Evolutionary conservation across 768 basidiomycete genomes (phyloP).

Genomic region (Suillus discolor): DNA sequence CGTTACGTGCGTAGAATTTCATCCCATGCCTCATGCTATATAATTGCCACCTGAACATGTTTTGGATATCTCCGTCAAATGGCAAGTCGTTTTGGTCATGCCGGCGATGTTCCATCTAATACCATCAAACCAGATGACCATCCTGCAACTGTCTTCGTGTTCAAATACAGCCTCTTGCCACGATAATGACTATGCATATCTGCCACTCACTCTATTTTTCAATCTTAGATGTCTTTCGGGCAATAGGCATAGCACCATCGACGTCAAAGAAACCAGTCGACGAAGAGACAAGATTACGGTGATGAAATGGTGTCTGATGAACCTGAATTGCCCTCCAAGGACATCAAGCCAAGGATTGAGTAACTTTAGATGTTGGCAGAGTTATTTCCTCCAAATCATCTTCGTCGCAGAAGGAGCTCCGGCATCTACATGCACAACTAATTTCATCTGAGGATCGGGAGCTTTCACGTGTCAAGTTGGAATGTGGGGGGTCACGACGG

Average conservation of each 20-base stretch:
- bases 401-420: slow-evolving; percentile 15
- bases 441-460: slow-evolving; percentile 6
- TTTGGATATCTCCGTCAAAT: slow-evolving; percentile 11
- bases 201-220: neutral
- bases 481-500: neutral
- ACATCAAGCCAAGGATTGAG: neutral
- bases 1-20: neutral
- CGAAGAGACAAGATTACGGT: neutral
- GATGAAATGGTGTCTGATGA: neutral
- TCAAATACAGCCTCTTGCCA: slow-evolving; percentile 19
- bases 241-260: slow-evolving; percentile 17
- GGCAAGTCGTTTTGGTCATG: neutral
- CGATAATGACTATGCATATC: neutral
- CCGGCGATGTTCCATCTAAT: neutral
- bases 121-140: neutral
- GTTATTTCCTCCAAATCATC: neutral
- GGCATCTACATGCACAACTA: slow-evolving; percentile 16
- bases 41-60: slow-evolving; percentile 6
- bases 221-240: slow-evolving; percentile 19
- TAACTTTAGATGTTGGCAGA: neutral
- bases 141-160: slow-evolving; percentile 16
- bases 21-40: neutral
- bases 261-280: slow-evolving; percentile 7
- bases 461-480: slow-evolving; percentile 20
- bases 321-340: neutral